Percentiles rank a stretch among this genome's conserved stretches.
These are phyloP conservation scores for Diplotaxis tenuifolia DNA, from an alignment of 345 rosid genomes.

Conservation along the genomic window DNA sequence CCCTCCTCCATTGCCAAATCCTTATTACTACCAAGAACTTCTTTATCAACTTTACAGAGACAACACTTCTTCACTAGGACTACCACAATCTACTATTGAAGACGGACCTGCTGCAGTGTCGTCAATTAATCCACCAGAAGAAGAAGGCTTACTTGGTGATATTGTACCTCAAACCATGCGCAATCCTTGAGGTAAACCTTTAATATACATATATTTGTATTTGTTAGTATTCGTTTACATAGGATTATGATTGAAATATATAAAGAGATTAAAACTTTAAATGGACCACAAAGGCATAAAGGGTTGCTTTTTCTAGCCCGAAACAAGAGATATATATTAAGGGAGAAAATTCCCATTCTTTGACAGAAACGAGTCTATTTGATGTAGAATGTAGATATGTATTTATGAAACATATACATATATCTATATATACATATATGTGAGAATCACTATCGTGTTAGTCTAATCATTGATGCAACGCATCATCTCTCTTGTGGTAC, in stretches of 20 bases:
- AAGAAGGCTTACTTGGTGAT: constrained; percentile 80
- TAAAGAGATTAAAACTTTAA: neutral
- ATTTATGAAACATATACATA: neutral
- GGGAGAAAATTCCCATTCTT: constrained; percentile 27
- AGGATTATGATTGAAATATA: neutral
- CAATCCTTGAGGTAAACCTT: constrained; percentile 32
- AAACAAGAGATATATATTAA: constrained; percentile 20
- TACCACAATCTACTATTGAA: constrained; percentile 23
- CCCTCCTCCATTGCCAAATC: constrained; percentile 42
- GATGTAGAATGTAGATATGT: neutral
- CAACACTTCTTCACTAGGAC: constrained; percentile 32
- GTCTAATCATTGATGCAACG: constrained; percentile 42
- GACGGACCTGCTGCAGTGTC: constrained; percentile 16
- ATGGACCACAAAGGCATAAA: constrained; percentile 29
- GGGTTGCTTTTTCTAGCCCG: neutral
- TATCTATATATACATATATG: neutral
- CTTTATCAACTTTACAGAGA: constrained; percentile 43
- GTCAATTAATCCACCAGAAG: constrained; percentile 33
- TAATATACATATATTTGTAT: neutral
- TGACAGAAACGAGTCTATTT: constrained; percentile 18
- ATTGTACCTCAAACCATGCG: constrained; percentile 81
- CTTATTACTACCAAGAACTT: constrained; percentile 46
- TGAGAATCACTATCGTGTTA: constrained; percentile 31
- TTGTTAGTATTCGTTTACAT: neutral
- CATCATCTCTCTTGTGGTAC: constrained; percentile 23